phyloP scores from a whole-genome alignment of 2,329 filamentous ascomycete genomes.

The Fusarium algeriense region DNA sequence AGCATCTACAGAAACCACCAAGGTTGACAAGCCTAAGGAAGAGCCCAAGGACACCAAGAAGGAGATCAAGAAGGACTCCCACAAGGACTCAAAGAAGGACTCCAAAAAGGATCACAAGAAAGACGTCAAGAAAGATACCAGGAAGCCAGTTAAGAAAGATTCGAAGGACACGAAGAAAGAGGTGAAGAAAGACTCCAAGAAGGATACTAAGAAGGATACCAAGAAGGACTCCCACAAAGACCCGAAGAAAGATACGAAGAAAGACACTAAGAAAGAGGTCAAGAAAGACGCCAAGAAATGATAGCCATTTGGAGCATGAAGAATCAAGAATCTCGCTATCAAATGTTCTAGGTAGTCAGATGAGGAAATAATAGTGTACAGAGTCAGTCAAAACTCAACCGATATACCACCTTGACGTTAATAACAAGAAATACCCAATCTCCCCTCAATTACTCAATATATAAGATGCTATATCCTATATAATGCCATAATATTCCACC shows the following conservation, averaged over 20 bases:
- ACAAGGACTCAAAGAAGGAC: slow-evolving; percentile 9
- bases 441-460: slow-evolving; percentile 25
- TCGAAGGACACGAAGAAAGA: slow-evolving; percentile 10
- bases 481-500: slow-evolving; percentile 7
- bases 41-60: neutral
- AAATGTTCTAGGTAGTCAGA: slow-evolving; percentile 1
- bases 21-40: slow-evolving; percentile 28
- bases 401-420: slow-evolving; percentile 36
- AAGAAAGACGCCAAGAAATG: slow-evolving; percentile 26
- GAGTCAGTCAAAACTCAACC: slow-evolving; percentile 26
- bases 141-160: neutral
- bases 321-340: slow-evolving; percentile 13
- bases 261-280: slow-evolving; percentile 8
- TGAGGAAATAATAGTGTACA: slow-evolving; percentile 25
- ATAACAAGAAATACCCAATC: slow-evolving; percentile 34
- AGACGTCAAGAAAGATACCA: neutral
- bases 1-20: slow-evolving; percentile 4
- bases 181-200: slow-evolving; percentile 7
- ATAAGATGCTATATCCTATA: slow-evolving; percentile 27
- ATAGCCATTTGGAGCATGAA: slow-evolving; percentile 19
- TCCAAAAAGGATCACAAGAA: slow-evolving; percentile 14
- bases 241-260: neutral
- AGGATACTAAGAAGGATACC: neutral
- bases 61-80: slow-evolving; percentile 12
- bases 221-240: slow-evolving; percentile 8